Conservation (phyloP, 352 stramenopile genomes). For the Pythium brassicae region DNA sequence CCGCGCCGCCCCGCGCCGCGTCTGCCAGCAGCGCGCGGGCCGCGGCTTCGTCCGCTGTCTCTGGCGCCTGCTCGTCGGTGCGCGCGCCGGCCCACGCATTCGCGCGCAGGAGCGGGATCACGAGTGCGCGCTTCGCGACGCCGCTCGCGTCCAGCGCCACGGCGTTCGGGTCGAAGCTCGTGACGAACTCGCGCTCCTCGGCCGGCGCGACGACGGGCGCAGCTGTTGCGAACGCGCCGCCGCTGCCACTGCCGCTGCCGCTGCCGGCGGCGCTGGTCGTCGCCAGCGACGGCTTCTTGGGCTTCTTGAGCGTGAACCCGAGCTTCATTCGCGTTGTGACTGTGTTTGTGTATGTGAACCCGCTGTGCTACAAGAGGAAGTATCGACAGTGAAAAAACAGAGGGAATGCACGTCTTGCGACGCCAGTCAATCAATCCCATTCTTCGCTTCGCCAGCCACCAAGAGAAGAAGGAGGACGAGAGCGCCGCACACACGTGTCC, state of each 20-base stretch:
- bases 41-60: conserved; percentile 28
- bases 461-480: no score
- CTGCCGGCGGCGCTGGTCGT: background rate
- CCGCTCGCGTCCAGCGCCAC: conserved; percentile 22
- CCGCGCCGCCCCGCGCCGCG: conserved; percentile 9
- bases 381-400: no score
- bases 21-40: conserved; percentile 38
- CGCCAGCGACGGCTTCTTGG: conserved; percentile 36
- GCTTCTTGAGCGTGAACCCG: conserved; percentile 72
- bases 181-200: conserved; percentile 63
- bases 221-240: conserved; percentile 17
- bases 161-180: conserved; percentile 54
- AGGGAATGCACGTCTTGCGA: no score
- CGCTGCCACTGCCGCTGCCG: background rate
- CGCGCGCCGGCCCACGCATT: conserved; percentile 39
- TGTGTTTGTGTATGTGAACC: no score
- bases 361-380: no score
- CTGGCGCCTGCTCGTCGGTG: background rate
- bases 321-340: conserved; percentile 35
- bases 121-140: conserved; percentile 29
- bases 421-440: no score
- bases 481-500: background rate
- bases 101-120: conserved; percentile 67
- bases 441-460: background rate
- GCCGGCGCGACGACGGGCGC: background rate